Percentiles rank a stretch among this genome's conserved stretches.
phyloP scores from a whole-genome alignment of 2,329 filamentous ascomycete species.

The Aspergillus sp. region DNA sequence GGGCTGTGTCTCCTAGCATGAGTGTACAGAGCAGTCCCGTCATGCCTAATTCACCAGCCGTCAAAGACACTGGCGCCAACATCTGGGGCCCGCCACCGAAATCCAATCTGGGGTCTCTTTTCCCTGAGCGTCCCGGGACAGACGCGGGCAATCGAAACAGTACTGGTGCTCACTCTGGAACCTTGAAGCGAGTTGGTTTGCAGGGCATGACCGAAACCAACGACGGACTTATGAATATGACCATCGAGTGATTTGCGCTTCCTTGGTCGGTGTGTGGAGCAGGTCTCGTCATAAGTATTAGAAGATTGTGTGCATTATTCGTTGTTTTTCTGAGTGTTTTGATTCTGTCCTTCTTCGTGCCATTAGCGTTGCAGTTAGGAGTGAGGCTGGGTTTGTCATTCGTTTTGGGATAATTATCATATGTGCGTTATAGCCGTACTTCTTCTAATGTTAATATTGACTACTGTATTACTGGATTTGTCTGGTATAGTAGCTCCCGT shows the following conservation, averaged over 20 bases:
- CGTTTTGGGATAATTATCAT: not conserved
- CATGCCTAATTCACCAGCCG: conserved; percentile 73
- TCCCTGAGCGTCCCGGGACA: conserved; percentile 48
- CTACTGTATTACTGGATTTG: too few relatives aligned
- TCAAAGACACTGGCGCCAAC: conserved; percentile 58
- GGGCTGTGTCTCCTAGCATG: conserved; percentile 87
- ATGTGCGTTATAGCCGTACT: too few relatives aligned
- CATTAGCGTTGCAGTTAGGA: not conserved
- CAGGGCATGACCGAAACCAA: conserved; percentile 97
- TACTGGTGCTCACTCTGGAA: conserved; percentile 42
- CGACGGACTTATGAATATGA: conserved; percentile 95
- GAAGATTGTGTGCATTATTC: too few relatives aligned
- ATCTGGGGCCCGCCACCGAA: conserved; percentile 71
- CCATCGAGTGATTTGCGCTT: conserved; percentile 67
- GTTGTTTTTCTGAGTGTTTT: too few relatives aligned
- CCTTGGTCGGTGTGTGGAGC: too few relatives aligned
- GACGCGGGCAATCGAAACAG: conserved; percentile 50
- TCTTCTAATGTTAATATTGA: too few relatives aligned
- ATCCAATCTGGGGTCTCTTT: conserved; percentile 52
- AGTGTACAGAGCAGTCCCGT: conserved; percentile 88
- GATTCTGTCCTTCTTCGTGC: not conserved
- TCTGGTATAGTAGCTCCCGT: too few relatives aligned
- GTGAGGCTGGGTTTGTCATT: not conserved
- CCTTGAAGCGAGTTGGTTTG: conserved; percentile 65
- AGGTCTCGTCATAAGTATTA: too few relatives aligned